phyloP scores from a whole-genome alignment of 306 rosid genomes.

The Prunus mira region DNA sequence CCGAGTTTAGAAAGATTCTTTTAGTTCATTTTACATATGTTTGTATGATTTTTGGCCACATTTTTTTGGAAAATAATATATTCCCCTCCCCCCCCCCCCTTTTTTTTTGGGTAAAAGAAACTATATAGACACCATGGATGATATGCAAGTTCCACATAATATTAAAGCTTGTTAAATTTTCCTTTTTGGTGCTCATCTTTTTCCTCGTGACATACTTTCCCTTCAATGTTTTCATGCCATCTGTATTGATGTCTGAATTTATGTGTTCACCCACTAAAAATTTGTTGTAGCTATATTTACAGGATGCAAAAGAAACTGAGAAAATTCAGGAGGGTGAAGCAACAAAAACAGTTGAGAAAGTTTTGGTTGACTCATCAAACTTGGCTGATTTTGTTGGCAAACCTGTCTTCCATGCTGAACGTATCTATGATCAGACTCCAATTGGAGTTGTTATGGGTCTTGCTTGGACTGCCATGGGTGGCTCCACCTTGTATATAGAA shows the following conservation, averaged over 20 bases:
- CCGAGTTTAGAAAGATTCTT: background rate
- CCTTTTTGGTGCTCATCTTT: background rate
- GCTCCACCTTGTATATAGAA: slow-evolving; percentile 90
- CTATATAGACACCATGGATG: background rate
- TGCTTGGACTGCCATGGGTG: slow-evolving; percentile 99
- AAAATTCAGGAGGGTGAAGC: slow-evolving; percentile 33
- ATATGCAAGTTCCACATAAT: background rate
- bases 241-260: slow-evolving; percentile 2
- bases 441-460: slow-evolving; percentile 97
- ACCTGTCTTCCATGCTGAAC: slow-evolving; percentile 97
- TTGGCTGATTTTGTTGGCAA: slow-evolving; percentile 77
- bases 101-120: background rate
- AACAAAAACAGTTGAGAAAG: slow-evolving; percentile 40
- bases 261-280: slow-evolving; percentile 7
- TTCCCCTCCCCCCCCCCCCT: too few species aligned
- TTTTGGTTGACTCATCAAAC: slow-evolving; percentile 59
- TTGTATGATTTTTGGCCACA: background rate
- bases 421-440: slow-evolving; percentile 80
- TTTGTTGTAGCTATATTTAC: slow-evolving; percentile 21
- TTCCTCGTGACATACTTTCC: background rate
- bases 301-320: slow-evolving; percentile 48
- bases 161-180: background rate
- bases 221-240: slow-evolving; percentile 4
- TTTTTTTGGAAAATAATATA: background rate
- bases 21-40: background rate